Evolutionary conservation across 768 basidiomycete genomes (phyloP).

Genomic region (Rhizopogon vesiculosus): DNA sequence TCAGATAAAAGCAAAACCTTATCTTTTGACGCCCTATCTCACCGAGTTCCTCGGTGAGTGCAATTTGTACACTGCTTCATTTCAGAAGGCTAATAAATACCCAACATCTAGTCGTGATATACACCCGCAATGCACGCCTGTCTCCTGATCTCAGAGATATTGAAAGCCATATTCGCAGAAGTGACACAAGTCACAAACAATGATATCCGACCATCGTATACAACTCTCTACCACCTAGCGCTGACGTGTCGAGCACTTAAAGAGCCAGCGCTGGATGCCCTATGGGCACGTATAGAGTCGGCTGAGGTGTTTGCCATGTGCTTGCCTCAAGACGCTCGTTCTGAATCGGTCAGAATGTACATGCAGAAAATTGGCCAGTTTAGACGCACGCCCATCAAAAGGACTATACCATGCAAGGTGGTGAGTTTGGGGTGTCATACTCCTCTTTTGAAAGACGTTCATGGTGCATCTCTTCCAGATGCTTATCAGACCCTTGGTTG

Average conservation of each 20-base stretch:
- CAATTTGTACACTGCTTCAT: background rate
- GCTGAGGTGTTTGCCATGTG: background rate
- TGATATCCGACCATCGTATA: background rate
- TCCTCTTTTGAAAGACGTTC: background rate
- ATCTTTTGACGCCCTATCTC: background rate
- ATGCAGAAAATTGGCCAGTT: too few species aligned
- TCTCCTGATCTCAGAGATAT: background rate
- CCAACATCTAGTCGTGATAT: background rate
- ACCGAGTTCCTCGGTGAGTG: background rate
- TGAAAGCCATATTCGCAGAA: background rate
- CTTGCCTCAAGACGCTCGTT: background rate
- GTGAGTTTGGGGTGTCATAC: background rate
- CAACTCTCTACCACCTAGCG: background rate
- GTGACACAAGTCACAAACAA: background rate
- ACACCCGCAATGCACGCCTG: background rate
- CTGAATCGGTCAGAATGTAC: background rate
- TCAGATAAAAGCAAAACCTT: background rate
- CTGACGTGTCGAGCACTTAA: background rate
- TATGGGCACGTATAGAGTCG: background rate
- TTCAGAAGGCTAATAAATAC: background rate
- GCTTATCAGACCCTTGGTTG: background rate
- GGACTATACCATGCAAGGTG: too few species aligned
- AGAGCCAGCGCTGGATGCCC: background rate
- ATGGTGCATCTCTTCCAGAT: background rate
- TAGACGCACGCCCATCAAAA: too few species aligned